Conservation (phyloP, 164 flowering plant species). For the Magnolia changhungtana region DNA sequence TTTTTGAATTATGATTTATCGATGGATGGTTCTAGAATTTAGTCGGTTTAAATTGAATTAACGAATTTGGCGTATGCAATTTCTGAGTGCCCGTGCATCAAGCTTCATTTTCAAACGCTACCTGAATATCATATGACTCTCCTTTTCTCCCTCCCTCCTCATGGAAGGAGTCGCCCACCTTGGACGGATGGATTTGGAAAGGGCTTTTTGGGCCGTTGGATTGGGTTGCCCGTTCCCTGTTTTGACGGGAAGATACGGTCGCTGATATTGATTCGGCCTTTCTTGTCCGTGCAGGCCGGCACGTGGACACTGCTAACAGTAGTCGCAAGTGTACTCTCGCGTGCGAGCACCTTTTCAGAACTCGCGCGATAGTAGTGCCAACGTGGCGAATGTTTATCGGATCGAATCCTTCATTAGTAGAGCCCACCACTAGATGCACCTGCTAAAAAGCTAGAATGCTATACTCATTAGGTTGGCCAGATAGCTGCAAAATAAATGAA, state of each 20-base stretch:
- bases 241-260: slow-evolving; percentile 42
- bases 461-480: too few species aligned
- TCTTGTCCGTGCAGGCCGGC: slow-evolving; percentile 2
- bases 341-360: not conserved
- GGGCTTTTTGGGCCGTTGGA: slow-evolving; percentile 7
- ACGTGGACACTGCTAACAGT: not conserved
- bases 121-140: not conserved
- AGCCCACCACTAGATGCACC: too few species aligned
- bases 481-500: too few species aligned
- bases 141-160: not conserved
- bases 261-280: slow-evolving; percentile 25
- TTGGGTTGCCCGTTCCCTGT: slow-evolving; percentile 16
- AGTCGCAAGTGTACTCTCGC: not conserved
- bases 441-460: too few species aligned
- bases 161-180: not conserved
- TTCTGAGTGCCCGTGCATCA: not conserved
- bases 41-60: too few species aligned
- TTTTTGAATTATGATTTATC: too few species aligned
- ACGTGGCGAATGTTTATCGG: too few species aligned
- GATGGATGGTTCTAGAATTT: too few species aligned
- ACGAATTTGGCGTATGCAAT: too few species aligned
- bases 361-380: too few species aligned
- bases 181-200: not conserved
- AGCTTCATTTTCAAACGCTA: not conserved
- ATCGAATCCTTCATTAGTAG: too few species aligned